These are phyloP conservation scores for Populus davidiana DNA, from an alignment of 345 rosid species.

Conservation along the genomic window DNA sequence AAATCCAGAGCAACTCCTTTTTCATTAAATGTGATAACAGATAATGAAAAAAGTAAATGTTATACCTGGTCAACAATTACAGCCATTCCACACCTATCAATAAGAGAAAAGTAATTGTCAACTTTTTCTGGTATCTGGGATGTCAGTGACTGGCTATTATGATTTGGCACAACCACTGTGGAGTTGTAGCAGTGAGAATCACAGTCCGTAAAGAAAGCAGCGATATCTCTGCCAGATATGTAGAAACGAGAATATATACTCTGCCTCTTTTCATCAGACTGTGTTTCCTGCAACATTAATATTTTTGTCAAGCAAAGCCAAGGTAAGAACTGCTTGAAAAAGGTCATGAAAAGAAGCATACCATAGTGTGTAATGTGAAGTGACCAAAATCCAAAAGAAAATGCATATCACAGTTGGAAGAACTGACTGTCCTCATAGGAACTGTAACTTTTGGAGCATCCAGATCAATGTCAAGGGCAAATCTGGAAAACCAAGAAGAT, in stretches of 20 bases:
- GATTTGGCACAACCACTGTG: constrained; percentile 38
- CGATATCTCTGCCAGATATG: constrained; percentile 94
- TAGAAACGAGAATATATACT: constrained; percentile 81
- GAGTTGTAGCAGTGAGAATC: constrained; percentile 47
- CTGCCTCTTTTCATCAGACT: constrained; percentile 72
- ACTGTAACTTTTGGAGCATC: constrained; percentile 97
- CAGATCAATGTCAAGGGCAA: constrained; percentile 94
- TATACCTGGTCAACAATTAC: constrained; percentile 94
- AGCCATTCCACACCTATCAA: constrained; percentile 94
- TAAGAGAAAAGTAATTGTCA: constrained; percentile 62
- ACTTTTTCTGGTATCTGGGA: constrained; percentile 45
- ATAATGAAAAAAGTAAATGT: background rate
- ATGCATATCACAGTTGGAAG: constrained; percentile 66
- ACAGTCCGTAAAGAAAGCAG: constrained; percentile 82
- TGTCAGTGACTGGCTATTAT: constrained; percentile 35
- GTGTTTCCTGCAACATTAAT: constrained; percentile 56
- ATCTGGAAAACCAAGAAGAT: constrained; percentile 49
- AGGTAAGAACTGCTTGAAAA: constrained; percentile 15
- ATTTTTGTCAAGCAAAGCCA: constrained; percentile 19
- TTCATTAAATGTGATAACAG: background rate
- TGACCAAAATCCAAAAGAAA: constrained; percentile 97
- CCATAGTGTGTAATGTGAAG: constrained; percentile 82
- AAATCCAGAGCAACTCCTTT: background rate
- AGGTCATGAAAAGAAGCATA: constrained; percentile 35
- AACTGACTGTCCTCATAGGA: constrained; percentile 67